Evolutionary conservation across 371 early-diverging fungal genomes (phyloP).

Genomic region (Lichtheimia ornata): DNA sequence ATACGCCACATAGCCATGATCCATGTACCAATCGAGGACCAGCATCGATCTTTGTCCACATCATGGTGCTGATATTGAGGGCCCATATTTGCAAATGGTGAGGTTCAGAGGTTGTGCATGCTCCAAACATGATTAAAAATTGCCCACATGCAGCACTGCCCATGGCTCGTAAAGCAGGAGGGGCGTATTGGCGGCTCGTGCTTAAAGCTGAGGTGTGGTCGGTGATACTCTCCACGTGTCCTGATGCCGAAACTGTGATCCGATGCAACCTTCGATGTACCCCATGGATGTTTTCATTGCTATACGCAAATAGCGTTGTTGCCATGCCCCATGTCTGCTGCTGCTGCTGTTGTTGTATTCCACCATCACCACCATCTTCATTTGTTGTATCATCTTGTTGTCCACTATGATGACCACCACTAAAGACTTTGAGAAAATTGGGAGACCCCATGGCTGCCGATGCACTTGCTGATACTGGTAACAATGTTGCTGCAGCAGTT

Average conservation of each 20-base stretch:
- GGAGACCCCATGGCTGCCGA: background rate
- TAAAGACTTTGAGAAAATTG: background rate
- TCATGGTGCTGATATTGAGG: constrained; percentile 55
- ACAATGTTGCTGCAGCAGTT: constrained; percentile 58
- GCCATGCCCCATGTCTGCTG: background rate
- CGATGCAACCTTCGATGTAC: constrained; percentile 65
- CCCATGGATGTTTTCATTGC: constrained; percentile 68
- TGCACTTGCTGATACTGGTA: constrained; percentile 25
- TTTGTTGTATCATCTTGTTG: constrained; percentile 12
- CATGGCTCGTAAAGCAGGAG: constrained; percentile 78
- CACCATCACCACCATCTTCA: background rate
- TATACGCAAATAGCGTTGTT: constrained; percentile 52
- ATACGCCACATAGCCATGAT: constrained; percentile 72
- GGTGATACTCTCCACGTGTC: constrained; percentile 36
- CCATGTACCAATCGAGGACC: constrained; percentile 64
- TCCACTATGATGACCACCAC: background rate
- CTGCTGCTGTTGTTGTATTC: background rate
- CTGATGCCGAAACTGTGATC: constrained; percentile 40
- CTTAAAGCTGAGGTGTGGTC: constrained; percentile 35
- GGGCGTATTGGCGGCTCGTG: constrained; percentile 42
- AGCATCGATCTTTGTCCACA: constrained; percentile 70
- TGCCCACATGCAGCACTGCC: constrained; percentile 65
- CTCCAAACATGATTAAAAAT: constrained; percentile 69
- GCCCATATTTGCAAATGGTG: constrained; percentile 76
- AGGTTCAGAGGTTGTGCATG: constrained; percentile 57